These are phyloP conservation scores for Streptanthus diversifolius DNA, from an alignment of 345 rosid genomes.

Conservation along the genomic window DNA sequence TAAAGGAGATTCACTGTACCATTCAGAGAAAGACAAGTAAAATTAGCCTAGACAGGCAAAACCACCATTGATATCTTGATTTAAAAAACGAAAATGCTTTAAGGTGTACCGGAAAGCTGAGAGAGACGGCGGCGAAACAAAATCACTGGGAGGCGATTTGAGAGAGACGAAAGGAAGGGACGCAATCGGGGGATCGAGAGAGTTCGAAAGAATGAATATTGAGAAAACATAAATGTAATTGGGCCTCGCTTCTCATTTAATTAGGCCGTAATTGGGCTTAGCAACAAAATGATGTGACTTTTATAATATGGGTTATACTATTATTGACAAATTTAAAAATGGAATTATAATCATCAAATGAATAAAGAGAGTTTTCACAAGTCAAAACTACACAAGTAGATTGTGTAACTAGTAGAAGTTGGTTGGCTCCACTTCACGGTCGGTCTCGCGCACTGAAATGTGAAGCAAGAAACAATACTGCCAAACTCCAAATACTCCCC, in stretches of 20 bases:
- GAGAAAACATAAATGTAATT: background rate
- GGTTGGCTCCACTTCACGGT: background rate
- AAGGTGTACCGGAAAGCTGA: background rate
- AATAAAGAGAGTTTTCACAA: no score
- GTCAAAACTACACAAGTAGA: background rate
- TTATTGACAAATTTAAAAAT: no score
- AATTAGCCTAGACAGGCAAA: background rate
- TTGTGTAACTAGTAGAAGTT: background rate
- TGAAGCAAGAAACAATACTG: background rate
- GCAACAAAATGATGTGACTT: background rate
- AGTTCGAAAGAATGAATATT: no score
- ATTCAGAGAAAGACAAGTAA: background rate
- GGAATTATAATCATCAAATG: no score
- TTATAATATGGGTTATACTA: no score
- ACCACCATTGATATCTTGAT: background rate
- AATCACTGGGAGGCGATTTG: background rate
- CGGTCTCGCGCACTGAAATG: constrained; percentile 14
- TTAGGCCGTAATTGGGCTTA: background rate
- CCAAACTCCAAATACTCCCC: background rate
- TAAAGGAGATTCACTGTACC: background rate
- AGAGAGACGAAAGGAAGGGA: background rate
- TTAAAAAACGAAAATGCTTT: background rate
- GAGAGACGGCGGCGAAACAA: background rate
- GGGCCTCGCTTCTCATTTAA: background rate
- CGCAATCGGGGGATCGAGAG: background rate